Conservation (phyloP, 2,329 filamentous ascomycete genomes). For the Xylaria sp. region DNA sequence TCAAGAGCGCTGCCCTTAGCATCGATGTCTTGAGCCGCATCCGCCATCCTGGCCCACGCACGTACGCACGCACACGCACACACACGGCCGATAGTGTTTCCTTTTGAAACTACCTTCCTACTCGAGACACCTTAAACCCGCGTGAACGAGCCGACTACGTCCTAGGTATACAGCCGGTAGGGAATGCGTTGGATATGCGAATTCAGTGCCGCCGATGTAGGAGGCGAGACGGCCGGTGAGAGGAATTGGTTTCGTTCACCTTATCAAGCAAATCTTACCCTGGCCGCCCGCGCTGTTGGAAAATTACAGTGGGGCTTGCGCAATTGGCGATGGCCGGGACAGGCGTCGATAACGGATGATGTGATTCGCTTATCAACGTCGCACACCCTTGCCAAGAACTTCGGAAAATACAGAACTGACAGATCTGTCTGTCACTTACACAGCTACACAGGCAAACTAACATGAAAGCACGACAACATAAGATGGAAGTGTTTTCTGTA, state of each 20-base stretch:
- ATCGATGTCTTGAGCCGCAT: conserved; percentile 37
- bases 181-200: background rate
- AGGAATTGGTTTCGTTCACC: background rate
- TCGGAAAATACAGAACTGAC: too few relatives aligned
- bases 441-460: background rate
- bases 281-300: background rate
- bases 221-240: background rate
- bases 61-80: conserved; percentile 4
- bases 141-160: too few relatives aligned
- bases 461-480: too few relatives aligned
- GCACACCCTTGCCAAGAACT: background rate
- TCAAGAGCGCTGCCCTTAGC: conserved; percentile 49
- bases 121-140: background rate
- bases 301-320: background rate
- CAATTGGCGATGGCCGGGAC: too few relatives aligned
- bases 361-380: background rate
- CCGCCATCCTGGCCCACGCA: conserved; percentile 32
- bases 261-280: background rate
- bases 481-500: too few relatives aligned
- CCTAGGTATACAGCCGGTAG: too few relatives aligned
- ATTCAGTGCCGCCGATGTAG: background rate
- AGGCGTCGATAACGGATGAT: background rate
- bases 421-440: too few relatives aligned
- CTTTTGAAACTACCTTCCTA: too few relatives aligned
- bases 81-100: conserved; percentile 5